Conservation (phyloP, 169 alveolate species). For the Eimeria sp. region DNA sequence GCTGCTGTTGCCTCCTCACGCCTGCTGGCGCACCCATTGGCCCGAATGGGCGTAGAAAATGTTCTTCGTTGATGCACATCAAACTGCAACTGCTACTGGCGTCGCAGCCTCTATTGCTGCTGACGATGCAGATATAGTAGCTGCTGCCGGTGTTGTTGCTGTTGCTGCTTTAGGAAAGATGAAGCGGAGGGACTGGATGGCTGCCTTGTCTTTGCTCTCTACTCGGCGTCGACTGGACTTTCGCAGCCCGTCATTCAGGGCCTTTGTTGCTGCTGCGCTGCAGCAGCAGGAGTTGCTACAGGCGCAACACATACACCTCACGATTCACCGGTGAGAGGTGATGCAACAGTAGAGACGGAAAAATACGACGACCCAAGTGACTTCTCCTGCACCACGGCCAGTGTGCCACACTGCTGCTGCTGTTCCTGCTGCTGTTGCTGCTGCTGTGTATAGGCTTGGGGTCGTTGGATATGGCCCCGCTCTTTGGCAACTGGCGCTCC, state of each 20-base stretch:
- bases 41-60: no score
- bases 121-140: background rate
- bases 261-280: conserved; percentile 51
- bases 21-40: background rate
- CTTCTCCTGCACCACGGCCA: background rate
- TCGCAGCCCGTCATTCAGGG: conserved; percentile 26
- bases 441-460: conserved; percentile 26
- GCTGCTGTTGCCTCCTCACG: background rate
- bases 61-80: no score
- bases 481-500: conserved; percentile 65
- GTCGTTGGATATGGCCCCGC: conserved; percentile 73
- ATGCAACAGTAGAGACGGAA: background rate
- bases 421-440: conserved; percentile 10
- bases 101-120: background rate
- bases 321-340: conserved; percentile 70
- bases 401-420: background rate
- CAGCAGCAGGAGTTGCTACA: conserved; percentile 46
- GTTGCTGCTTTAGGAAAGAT: conserved; percentile 40
- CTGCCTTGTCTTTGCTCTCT: conserved; percentile 68
- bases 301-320: conserved; percentile 54
- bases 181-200: conserved; percentile 74
- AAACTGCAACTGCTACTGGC: background rate
- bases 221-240: conserved; percentile 74
- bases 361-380: background rate
- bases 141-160: conserved; percentile 4